Evolutionary conservation across 768 basidiomycete species (phyloP), one percentile per base, ranked within the genome.

Genomic region (Fomitopsis pulvina): DNA sequence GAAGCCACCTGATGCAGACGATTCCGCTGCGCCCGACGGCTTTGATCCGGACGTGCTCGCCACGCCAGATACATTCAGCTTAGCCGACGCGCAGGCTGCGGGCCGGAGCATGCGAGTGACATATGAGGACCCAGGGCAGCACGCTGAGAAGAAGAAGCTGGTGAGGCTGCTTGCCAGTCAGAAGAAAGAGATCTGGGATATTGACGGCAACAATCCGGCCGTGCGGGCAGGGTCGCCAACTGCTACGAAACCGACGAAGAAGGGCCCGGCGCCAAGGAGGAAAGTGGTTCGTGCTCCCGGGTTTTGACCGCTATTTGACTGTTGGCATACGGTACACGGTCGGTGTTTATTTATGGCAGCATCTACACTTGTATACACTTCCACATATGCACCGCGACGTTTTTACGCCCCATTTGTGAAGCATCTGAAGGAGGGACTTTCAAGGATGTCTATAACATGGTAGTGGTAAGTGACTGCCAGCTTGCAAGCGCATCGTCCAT

Each of bases 81-180:
- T 41, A n/a, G 21, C 24, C 20, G 41, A 41, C 8, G 41, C 41
- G 12, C 21, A 24, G 21, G 2, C 26, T 11, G 49, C 39, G 18
- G 40, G 43, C 18, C 71, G 74, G 54, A 74, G 75, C 56, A 67
- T 79, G 62, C 70, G 75, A 2, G 81, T 87, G 4, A 72, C 70
- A 47, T 88, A 86, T 53, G 82, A 84, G 57, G 85, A 87, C 62
- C 82, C 83, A 1, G 77, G 65, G 11, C 80, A 85, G 65, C 64
- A 66, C 27, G 77, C 75, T 43, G 84, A 85, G 63, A 75, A 75
- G 64, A 67, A 71, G 53, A 68, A 75, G 60, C 57, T 87, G 54
- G 71, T 85, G 76, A 73, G 63, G 48, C 62, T 87, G 57, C 58
- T 86, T 29, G 73, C 68, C 52, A 69, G 59, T 9, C 60, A 51